Conservation (phyloP, 805 yeast species). For the Yamadazyma ubonensis region DNA sequence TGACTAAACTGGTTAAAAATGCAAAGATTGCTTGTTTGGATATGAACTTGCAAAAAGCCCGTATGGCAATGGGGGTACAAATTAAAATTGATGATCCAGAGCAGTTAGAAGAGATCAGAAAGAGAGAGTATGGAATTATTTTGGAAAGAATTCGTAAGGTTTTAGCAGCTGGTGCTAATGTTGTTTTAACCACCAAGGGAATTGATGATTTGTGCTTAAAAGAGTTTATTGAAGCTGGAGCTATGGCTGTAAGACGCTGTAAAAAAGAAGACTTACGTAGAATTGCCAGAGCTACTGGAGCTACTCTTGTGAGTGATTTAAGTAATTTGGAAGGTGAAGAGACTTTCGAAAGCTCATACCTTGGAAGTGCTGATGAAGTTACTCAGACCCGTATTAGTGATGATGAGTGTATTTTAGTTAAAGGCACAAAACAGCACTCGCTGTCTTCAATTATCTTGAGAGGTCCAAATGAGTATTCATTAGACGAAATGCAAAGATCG, state of each 20-base stretch:
- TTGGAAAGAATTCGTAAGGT: constrained; percentile 81
- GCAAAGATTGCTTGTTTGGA: constrained; percentile 89
- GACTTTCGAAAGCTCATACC: constrained; percentile 76
- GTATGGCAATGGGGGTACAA: constrained; percentile 98
- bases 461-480: constrained; percentile 92
- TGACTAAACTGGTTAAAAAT: constrained; percentile 67
- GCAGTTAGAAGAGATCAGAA: constrained; percentile 87
- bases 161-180: constrained; percentile 87
- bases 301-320: constrained; percentile 80
- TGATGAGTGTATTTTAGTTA: constrained; percentile 92
- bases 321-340: constrained; percentile 96
- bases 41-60: constrained; percentile 90
- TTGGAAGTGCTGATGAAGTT: constrained; percentile 90
- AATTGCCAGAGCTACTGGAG: constrained; percentile 98
- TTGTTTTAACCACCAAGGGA: constrained; percentile 89
- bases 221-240: constrained; percentile 86
- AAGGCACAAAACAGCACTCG: constrained; percentile 88
- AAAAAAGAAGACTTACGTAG: constrained; percentile 94
- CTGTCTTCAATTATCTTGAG: constrained; percentile 89
- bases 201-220: constrained; percentile 90
- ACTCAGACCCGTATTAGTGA: constrained; percentile 88
- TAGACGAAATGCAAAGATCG: constrained; percentile 98
- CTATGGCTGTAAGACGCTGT: constrained; percentile 96
- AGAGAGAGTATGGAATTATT: constrained; percentile 83
- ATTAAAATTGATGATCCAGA: constrained; percentile 97